Conservation (phyloP, 2,329 filamentous ascomycete species). For the Aschersonia sp. region DNA sequence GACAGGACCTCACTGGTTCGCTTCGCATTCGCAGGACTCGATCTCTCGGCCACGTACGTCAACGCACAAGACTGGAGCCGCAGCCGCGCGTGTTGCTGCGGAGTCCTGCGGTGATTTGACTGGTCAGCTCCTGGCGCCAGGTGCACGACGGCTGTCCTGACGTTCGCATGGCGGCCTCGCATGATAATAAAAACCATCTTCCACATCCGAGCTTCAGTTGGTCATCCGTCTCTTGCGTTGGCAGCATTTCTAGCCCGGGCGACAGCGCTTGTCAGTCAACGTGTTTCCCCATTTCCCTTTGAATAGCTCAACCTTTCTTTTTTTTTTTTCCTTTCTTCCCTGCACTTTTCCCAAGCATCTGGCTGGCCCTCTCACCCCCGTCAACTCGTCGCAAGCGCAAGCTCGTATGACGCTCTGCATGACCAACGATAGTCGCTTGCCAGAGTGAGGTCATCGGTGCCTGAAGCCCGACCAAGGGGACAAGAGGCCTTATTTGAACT, state of each 20-base stretch:
- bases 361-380: no score
- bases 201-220: not conserved
- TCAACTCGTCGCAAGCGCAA: no score
- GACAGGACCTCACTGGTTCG: not conserved
- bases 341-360: no score
- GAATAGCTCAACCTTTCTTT: no score
- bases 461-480: not conserved
- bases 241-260: not conserved
- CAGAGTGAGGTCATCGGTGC: not conserved
- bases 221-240: not conserved
- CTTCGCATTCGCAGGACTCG: not conserved
- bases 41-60: not conserved
- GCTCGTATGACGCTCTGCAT: no score
- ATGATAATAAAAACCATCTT: not conserved
- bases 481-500: no score
- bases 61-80: not conserved
- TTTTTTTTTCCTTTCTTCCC: no score
- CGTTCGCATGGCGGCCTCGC: not conserved
- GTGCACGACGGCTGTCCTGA: not conserved
- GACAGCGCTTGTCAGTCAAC: no score
- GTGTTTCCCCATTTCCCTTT: no score
- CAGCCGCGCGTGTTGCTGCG: not conserved
- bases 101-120: no score
- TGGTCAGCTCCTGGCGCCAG: not conserved
- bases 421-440: no score